Base-by-base conservation (phyloP, 169 alveolate genomes). In the Plasmodium coatneyi region DNA sequence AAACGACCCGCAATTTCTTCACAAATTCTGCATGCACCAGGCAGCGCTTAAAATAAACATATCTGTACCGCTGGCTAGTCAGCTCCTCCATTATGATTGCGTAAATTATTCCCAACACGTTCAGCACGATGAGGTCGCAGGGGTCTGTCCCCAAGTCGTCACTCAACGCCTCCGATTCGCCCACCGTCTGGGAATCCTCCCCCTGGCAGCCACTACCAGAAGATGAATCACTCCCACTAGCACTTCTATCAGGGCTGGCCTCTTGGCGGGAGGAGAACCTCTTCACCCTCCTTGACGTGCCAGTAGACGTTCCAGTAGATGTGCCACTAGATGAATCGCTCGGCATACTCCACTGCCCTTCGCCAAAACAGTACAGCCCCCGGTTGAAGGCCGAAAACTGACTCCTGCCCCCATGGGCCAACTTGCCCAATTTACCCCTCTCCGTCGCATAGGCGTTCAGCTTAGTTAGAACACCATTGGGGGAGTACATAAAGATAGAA, bases 31-130 rank as follows among this genome's bases (percentile, higher is more conserved):
- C n/a, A 81, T 80, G 95, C 5, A 91, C 25, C 22, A 71, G 10
- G 30, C 71, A 70, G 22, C 41, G 60, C 56, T 39, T 91, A 70
- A 80, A 91, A 80, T 52, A 81, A 41, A 80, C 80, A 80, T 22
- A 91, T 71, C 83, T 49, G 9, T 91, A 91, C 76, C 74, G 81
- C 32, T 81, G 56, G 25, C 71, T 71, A 22, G 30, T 34, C 30
- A 80, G 16, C 36, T 91, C 95, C 41, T 91, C 92, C 81, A 91
- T 71, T 30, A 91, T 81, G 49, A 71, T 91, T 56, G 70, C 22
- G 25, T 56, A 80, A 43, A 91, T 70, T 9, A 81, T 66, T 16
- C 91, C 72, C 12, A 91, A 39, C 6, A 80, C 41, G 34, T 91
- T 91, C 52, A 91, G 34, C 1, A 80, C 32, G 12, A 91, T 81